These are phyloP conservation scores for Crithidia brevicula DNA, from an alignment of 208 protist genomes.

Conservation along the genomic window DNA sequence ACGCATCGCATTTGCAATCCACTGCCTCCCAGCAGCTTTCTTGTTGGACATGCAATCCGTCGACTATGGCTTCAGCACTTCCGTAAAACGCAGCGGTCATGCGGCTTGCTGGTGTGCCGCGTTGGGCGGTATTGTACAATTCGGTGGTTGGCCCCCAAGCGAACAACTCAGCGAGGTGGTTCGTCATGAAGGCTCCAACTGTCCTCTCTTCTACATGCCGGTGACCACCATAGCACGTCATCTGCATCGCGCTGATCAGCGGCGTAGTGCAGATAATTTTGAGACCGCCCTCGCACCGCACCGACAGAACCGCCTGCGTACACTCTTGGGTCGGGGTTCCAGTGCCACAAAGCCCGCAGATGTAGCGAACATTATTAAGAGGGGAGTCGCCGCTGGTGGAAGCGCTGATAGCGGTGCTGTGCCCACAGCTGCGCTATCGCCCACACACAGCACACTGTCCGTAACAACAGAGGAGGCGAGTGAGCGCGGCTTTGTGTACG, in stretches of 20 bases:
- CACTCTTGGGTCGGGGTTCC: background rate
- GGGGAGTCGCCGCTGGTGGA: too few relatives aligned
- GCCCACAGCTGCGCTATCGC: background rate
- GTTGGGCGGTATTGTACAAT: slow-evolving; percentile 47
- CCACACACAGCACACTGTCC: background rate
- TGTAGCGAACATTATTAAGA: too few relatives aligned
- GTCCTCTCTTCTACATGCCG: slow-evolving; percentile 45
- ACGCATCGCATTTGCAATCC: too few relatives aligned
- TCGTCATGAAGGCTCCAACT: slow-evolving; percentile 37
- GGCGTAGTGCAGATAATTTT: slow-evolving; percentile 8
- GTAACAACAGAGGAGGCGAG: slow-evolving; percentile 24
- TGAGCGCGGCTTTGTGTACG: slow-evolving; percentile 28
- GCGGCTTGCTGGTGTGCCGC: slow-evolving; percentile 49
- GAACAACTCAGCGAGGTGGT: slow-evolving; percentile 39
- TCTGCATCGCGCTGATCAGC: slow-evolving; percentile 39
- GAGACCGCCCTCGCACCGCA: slow-evolving; percentile 14
- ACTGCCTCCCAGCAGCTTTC: too few relatives aligned
- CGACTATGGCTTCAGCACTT: slow-evolving; percentile 44
- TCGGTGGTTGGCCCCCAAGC: slow-evolving; percentile 60
- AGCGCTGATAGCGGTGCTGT: background rate
- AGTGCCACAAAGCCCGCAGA: background rate
- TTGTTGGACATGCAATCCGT: slow-evolving; percentile 48
- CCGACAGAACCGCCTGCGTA: slow-evolving; percentile 12
- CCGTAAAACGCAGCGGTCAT: slow-evolving; percentile 46
- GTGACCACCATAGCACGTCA: slow-evolving; percentile 30